phyloP scores from a whole-genome alignment of 2,329 filamentous ascomycete genomes.

The Stachybotrys chlorohalonatus region DNA sequence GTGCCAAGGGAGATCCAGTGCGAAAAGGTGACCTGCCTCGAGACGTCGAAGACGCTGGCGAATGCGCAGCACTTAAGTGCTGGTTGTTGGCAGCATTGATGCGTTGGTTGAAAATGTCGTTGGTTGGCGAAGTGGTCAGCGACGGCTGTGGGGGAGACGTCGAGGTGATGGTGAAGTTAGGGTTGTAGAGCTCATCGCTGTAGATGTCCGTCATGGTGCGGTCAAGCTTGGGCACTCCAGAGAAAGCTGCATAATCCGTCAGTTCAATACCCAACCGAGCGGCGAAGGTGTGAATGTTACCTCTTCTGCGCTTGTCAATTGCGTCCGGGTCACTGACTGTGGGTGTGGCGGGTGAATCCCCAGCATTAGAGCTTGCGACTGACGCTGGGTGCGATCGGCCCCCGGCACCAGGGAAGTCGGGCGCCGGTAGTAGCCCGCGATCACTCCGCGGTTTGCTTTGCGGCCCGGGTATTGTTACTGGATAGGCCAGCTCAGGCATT shows the following conservation, averaged over 20 bases:
- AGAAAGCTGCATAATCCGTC: conserved; percentile 33
- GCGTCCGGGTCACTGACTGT: conserved; percentile 39
- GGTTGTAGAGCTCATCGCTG: conserved; percentile 76
- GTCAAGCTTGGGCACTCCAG: conserved; percentile 64
- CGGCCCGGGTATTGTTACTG: conserved; percentile 26
- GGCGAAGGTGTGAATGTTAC: conserved; percentile 28
- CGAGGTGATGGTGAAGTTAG: conserved; percentile 51
- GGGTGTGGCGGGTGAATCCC: conserved; percentile 53
- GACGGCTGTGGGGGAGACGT: conserved; percentile 40
- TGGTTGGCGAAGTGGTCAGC: conserved; percentile 36
- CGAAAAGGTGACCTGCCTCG: conserved; percentile 77
- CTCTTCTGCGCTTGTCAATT: conserved; percentile 41
- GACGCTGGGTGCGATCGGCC: conserved; percentile 42
- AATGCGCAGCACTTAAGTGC: conserved; percentile 52
- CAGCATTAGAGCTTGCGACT: conserved; percentile 46
- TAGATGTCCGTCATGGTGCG: conserved; percentile 81
- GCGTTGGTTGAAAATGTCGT: conserved; percentile 62
- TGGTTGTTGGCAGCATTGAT: conserved; percentile 72
- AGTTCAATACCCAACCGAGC: conserved; percentile 25
- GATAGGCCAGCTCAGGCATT: conserved; percentile 29
- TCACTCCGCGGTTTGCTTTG: conserved; percentile 27
- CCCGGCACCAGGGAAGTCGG: conserved; percentile 32
- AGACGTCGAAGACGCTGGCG: conserved; percentile 35
- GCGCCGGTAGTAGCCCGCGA: conserved; percentile 32
- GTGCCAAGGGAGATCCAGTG: conserved; percentile 55